phyloP scores from a whole-genome alignment of 2,329 filamentous ascomycete species.

The Fusarium oxysporum region DNA sequence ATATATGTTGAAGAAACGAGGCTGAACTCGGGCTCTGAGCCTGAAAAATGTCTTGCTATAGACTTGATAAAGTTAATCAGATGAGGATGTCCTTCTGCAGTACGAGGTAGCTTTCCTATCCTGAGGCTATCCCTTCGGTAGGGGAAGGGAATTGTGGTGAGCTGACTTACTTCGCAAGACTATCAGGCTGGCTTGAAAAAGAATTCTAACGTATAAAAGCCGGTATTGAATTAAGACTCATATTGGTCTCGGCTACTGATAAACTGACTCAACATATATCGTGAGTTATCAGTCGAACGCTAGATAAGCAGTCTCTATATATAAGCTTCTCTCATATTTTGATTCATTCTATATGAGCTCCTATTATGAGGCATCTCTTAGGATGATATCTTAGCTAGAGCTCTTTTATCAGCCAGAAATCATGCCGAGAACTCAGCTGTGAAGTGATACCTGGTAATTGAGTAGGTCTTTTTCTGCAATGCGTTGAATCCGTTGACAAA shows the following conservation, averaged over 20 bases:
- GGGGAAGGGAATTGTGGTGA: too few species aligned
- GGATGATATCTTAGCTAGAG: neutral
- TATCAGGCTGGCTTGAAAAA: fast-evolving
- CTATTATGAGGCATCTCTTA: neutral
- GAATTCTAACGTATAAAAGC: fast-evolving
- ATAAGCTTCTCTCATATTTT: fast-evolving
- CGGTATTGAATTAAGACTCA: fast-evolving
- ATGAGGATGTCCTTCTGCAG: too few species aligned
- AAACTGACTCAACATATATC: neutral
- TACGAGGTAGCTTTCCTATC: too few species aligned
- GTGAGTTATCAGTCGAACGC: fast-evolving
- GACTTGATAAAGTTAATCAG: too few species aligned
- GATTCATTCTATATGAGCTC: fast-evolving
- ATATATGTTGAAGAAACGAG: too few species aligned
- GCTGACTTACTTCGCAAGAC: neutral
- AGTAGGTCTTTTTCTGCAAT: fast-evolving
- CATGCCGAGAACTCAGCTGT: neutral
- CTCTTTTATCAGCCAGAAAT: neutral
- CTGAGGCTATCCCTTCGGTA: too few species aligned
- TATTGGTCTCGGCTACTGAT: fast-evolving
- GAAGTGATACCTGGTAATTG: fast-evolving
- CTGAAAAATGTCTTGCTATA: too few species aligned
- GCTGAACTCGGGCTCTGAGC: too few species aligned
- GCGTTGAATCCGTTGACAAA: fast-evolving
- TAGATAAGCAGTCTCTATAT: fast-evolving